These are phyloP conservation scores for Maudiozyma pseudohumilis DNA, from an alignment of 805 yeast genomes.

Conservation along the genomic window DNA sequence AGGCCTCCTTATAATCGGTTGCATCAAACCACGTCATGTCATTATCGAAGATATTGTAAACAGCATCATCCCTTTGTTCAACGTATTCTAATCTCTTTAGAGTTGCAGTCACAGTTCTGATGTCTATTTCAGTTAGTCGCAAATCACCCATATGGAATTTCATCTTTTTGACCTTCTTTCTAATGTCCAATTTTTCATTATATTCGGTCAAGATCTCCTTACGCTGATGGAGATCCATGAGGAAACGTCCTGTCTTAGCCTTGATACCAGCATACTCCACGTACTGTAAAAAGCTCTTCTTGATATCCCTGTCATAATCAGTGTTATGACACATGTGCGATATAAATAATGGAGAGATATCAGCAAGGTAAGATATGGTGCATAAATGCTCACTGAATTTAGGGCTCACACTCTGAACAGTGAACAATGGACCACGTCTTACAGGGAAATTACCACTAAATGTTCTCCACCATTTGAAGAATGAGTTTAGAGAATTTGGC, in stretches of 20 bases:
- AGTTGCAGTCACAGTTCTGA: slow-evolving; percentile 43
- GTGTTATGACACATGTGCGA: slow-evolving; percentile 55
- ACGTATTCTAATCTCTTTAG: slow-evolving; percentile 29
- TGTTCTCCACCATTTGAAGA: slow-evolving; percentile 77
- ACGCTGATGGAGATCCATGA: slow-evolving; percentile 59
- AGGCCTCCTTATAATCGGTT: slow-evolving; percentile 52
- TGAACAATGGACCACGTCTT: slow-evolving; percentile 64
- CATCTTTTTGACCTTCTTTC: slow-evolving; percentile 42
- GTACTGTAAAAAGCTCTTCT: slow-evolving; percentile 10
- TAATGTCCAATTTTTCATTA: slow-evolving; percentile 38
- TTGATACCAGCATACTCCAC: slow-evolving; percentile 63
- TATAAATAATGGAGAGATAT: slow-evolving; percentile 60
- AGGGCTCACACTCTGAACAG: slow-evolving; percentile 40
- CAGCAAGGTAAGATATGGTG: slow-evolving; percentile 72
- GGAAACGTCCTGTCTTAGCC: slow-evolving; percentile 44
- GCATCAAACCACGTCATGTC: slow-evolving; percentile 54
- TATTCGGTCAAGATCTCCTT: slow-evolving; percentile 38
- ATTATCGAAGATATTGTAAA: slow-evolving; percentile 38
- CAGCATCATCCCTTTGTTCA: slow-evolving; percentile 12
- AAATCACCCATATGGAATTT: slow-evolving; percentile 60
- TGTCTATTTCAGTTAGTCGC: slow-evolving; percentile 44
- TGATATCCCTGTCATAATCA: slow-evolving; percentile 24
- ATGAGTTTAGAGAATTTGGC: slow-evolving; percentile 57
- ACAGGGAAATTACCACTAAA: slow-evolving; percentile 79
- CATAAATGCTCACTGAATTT: slow-evolving; percentile 68